Evolutionary conservation across 2,329 filamentous ascomycete species (phyloP).

Genomic region (Aspergillus aculeatus): DNA sequence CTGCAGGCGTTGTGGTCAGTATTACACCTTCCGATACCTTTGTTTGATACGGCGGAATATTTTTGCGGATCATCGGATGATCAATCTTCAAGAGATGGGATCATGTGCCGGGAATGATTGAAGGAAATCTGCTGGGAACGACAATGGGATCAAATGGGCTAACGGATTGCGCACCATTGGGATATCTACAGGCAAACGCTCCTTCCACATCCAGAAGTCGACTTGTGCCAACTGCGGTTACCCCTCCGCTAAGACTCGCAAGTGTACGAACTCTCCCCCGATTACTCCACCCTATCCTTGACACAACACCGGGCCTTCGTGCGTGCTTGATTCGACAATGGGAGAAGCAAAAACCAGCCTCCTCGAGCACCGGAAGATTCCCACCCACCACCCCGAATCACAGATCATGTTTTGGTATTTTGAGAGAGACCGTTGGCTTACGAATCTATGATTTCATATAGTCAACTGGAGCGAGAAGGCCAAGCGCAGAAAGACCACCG

Average conservation of each 20-base stretch:
- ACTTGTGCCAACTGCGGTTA: conserved; percentile 96
- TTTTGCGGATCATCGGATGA: conserved; percentile 15
- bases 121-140: conserved; percentile 8
- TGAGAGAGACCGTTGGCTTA: conserved; percentile 26
- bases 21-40: conserved; percentile 23
- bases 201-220: conserved; percentile 99
- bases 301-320: neutral
- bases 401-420: no score
- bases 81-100: conserved; percentile 12
- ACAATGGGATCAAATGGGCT: conserved; percentile 19
- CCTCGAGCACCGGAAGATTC: neutral
- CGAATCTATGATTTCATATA: conserved; percentile 45
- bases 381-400: no score
- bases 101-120: conserved; percentile 4
- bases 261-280: conserved; percentile 70
- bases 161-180: conserved; percentile 33
- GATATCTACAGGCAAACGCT: conserved; percentile 72
- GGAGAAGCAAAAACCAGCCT: neutral
- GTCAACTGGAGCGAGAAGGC: conserved; percentile 99
- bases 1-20: conserved; percentile 97
- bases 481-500: conserved; percentile 99
- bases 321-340: no score
- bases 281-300: neutral
- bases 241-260: conserved; percentile 93
- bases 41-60: conserved; percentile 10